A percentile compares a stretch with the other conserved stretches of the same genome.
Evolutionary conservation across 805 yeast species (phyloP).

Genomic region (Kodamaea leandrae): DNA sequence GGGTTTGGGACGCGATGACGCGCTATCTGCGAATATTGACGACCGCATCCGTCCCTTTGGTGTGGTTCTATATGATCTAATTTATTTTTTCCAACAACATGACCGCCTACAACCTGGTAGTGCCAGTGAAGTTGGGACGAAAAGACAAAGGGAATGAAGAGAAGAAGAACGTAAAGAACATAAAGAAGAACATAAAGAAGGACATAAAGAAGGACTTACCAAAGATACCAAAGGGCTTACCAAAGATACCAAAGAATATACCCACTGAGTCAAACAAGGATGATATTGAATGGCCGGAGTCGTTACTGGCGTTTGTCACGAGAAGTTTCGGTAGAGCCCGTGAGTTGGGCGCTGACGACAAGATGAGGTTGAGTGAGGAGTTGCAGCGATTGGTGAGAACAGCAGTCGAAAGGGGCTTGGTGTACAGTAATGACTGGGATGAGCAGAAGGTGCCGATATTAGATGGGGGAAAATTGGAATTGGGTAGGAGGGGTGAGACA

Average conservation of each 20-base stretch:
- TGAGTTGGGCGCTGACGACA: conserved; percentile 32
- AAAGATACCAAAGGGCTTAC: too few relatives aligned
- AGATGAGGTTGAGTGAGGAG: conserved; percentile 45
- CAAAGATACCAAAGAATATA: too few relatives aligned
- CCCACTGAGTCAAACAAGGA: too few relatives aligned
- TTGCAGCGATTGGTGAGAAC: conserved; percentile 47
- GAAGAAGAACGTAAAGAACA: background rate
- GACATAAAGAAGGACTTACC: background rate
- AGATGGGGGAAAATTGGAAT: conserved; percentile 18
- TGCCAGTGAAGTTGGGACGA: background rate
- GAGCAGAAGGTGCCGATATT: conserved; percentile 48
- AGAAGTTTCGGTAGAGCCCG: conserved; percentile 43
- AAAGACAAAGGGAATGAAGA: background rate
- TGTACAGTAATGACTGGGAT: conserved; percentile 51
- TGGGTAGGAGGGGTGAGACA: conserved; percentile 6
- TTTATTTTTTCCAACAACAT: conserved; percentile 1
- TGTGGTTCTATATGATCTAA: background rate
- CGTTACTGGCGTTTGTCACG: conserved; percentile 50
- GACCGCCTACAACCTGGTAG: conserved; percentile 24
- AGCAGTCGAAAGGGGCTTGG: conserved; percentile 42
- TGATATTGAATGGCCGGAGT: conserved; percentile 48
- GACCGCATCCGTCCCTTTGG: conserved; percentile 26
- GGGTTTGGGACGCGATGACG: conserved; percentile 12
- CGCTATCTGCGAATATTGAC: conserved; percentile 22
- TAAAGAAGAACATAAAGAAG: background rate